Percentiles rank a stretch among this genome's conserved stretches.
These are phyloP conservation scores for Murraya paniculata DNA, from an alignment of 345 rosid genomes.

Conservation along the genomic window DNA sequence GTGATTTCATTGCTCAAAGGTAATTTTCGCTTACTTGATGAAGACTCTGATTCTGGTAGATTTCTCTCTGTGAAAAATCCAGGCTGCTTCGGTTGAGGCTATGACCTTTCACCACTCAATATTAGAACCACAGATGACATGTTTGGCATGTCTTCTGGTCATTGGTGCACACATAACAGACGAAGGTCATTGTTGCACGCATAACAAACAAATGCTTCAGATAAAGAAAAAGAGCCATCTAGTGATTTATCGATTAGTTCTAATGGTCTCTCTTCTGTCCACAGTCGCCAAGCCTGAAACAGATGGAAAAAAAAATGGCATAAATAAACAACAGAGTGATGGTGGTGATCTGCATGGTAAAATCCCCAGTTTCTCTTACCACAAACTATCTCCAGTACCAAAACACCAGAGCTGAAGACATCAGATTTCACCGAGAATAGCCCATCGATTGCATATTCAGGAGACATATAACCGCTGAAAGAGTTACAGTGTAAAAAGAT, in stretches of 20 bases:
- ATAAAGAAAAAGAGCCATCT: neutral
- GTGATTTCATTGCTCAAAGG: neutral
- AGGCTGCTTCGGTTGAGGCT: conserved; percentile 2
- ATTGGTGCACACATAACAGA: neutral
- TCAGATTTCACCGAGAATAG: neutral
- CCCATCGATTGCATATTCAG: neutral
- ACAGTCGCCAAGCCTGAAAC: conserved; percentile 40
- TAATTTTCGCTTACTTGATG: neutral
- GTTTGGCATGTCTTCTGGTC: conserved; percentile 1
- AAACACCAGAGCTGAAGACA: neutral
- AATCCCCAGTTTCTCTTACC: neutral
- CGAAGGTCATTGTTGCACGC: neutral
- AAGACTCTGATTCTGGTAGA: neutral
- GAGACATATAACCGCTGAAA: neutral
- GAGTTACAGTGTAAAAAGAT: neutral
- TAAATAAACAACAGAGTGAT: neutral
- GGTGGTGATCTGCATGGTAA: neutral
- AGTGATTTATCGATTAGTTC: conserved; percentile 24
- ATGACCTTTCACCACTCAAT: neutral
- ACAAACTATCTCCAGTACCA: neutral
- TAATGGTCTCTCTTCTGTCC: conserved; percentile 27
- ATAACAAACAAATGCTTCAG: neutral
- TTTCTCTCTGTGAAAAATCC: neutral
- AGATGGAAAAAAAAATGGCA: neutral
- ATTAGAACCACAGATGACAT: conserved; percentile 16